Evolutionary conservation across 371 early-diverging fungal species (phyloP).

Genomic region (Apophysomyces trapeziformis): DNA sequence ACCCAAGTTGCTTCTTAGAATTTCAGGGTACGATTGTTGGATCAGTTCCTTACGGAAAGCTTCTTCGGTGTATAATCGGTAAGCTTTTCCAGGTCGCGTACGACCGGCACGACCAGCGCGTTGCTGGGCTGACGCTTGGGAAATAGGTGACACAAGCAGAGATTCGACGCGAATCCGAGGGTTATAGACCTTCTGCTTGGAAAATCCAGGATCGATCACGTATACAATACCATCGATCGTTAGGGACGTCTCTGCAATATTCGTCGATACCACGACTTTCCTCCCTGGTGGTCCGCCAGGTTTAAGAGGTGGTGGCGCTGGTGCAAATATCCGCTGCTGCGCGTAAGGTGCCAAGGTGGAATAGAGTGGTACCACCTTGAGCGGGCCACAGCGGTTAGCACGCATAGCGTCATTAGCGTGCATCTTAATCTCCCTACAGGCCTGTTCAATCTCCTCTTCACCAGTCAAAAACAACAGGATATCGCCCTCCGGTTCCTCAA

Average conservation of each 20-base stretch:
- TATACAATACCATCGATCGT: constrained; percentile 99
- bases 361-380: constrained; percentile 89
- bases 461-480: constrained; percentile 93
- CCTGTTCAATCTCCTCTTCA: constrained; percentile 94
- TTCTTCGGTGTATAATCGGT: constrained; percentile 90
- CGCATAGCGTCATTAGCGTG: constrained; percentile 67
- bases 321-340: constrained; percentile 91
- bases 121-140: constrained; percentile 83
- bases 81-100: constrained; percentile 92
- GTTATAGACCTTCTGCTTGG: constrained; percentile 98
- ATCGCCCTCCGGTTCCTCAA: constrained; percentile 84
- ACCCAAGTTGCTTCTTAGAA: constrained; percentile 85
- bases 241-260: constrained; percentile 98
- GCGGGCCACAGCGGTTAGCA: constrained; percentile 67
- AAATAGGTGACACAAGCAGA: constrained; percentile 76
- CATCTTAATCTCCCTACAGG: constrained; percentile 70
- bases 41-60: constrained; percentile 79
- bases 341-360: constrained; percentile 90
- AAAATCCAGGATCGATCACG: constrained; percentile 98
- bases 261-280: constrained; percentile 96
- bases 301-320: constrained; percentile 80
- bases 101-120: constrained; percentile 94
- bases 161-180: constrained; percentile 90
- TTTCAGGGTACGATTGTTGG: constrained; percentile 92
- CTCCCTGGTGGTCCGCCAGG: constrained; percentile 85